Conservation (phyloP, 202 grass and related monocot genomes). For the Setaria viridis region DNA sequence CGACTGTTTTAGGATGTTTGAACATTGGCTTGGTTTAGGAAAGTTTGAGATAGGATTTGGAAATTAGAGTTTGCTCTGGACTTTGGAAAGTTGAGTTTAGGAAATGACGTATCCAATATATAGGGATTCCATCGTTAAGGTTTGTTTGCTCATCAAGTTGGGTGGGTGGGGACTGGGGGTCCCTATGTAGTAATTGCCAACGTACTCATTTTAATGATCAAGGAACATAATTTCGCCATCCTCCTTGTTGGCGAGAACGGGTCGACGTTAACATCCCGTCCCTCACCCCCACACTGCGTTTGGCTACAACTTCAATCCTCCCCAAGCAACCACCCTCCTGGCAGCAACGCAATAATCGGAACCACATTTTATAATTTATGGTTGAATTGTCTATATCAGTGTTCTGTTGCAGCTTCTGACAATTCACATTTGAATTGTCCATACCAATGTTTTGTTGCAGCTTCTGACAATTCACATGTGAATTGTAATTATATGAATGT, state of each 20-base stretch:
- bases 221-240: background rate
- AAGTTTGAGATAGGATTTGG: background rate
- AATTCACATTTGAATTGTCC: constrained; percentile 17
- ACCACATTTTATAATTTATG: constrained; percentile 17
- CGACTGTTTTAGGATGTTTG: background rate
- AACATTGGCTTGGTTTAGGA: background rate
- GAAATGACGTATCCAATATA: background rate
- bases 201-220: background rate
- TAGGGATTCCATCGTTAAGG: background rate
- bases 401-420: background rate
- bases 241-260: background rate
- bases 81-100: background rate
- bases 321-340: background rate
- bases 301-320: background rate
- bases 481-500: constrained; percentile 4
- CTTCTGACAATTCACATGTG: constrained; percentile 10
- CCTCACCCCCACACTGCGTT: background rate
- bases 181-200: background rate
- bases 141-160: background rate
- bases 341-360: constrained; percentile 6
- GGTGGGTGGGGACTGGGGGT: too few relatives aligned
- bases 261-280: background rate
- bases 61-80: background rate
- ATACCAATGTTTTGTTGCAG: constrained; percentile 27
- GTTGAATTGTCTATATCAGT: background rate